Evolutionary conservation across 768 basidiomycete species (phyloP), one percentile per base, ranked within the genome.

Genomic region (Piloderma croceum): DNA sequence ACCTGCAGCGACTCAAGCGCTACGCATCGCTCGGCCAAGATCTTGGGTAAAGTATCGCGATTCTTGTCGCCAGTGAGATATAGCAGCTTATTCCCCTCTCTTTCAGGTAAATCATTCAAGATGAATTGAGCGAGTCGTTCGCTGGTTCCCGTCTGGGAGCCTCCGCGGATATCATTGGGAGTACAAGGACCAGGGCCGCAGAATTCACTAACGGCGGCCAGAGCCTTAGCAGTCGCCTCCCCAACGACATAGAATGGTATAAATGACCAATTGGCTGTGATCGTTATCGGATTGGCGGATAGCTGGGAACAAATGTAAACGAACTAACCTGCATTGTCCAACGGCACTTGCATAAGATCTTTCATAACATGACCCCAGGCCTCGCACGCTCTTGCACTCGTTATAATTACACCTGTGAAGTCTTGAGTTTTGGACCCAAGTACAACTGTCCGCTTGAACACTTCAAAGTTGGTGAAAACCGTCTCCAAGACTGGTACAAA

Each of bases 61-160:
- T 87, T 90, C 67, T 91, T 93, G 70, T 92, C 90, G 17, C 90
- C 90, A 9, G 80, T 87, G 7, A 94, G 70, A 55, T 89, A 90
- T 5, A 92, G 57, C 35, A 92, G 53, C 22, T 54, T 67, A 10
- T 31, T 42, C 3, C 42, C 15, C 9, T 29, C 27, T 9, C 27
- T 29, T 29, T 15, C 27, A 2, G 53, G 25, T 1, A 58, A 36
- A 37, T 73, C 68, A 0, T 46, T 34, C 33, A 83, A 50, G 45
- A 91, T 85, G 52, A 77, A 84, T 12, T 57, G 62, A 1, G 77
- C 85, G 10, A 90, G 76, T 25, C 69, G 64, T 50, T 80, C 80
- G n/a, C 76, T 76, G 12, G 72, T 85, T 4, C 90, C 90, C 3
- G 79, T 67, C 6, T 75, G 65, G 2, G 58, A 48, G 7, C 60